phyloP scores from a whole-genome alignment of 768 basidiomycete species.

The Mycena pura region DNA sequence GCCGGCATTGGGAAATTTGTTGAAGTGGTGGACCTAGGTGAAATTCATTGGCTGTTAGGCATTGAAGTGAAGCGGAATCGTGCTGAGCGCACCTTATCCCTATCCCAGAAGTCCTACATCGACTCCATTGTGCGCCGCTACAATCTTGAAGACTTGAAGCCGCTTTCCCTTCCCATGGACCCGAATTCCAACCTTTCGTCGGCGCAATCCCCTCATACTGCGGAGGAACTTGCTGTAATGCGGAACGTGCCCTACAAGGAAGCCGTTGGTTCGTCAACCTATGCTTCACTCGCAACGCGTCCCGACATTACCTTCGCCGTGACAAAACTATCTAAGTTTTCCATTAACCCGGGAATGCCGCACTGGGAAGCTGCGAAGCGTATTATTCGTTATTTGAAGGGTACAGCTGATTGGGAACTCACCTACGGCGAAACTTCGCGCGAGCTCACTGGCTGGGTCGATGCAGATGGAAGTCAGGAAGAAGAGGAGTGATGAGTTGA shows the following conservation, averaged over 20 bases:
- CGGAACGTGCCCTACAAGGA: constrained; percentile 26
- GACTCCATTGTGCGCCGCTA: constrained; percentile 31
- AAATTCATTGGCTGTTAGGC: constrained; percentile 28
- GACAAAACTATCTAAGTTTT: constrained; percentile 32
- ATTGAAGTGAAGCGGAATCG: constrained; percentile 15
- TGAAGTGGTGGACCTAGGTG: constrained; percentile 26
- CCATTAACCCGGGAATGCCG: constrained; percentile 29
- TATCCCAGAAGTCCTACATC: constrained; percentile 35
- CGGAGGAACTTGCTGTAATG: constrained; percentile 21
- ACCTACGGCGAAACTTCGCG: constrained; percentile 21
- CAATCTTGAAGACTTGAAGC: constrained; percentile 26
- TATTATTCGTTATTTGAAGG: constrained; percentile 41
- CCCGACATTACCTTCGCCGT: constrained; percentile 36
- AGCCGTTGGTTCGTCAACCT: constrained; percentile 33
- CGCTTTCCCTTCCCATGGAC: constrained; percentile 25
- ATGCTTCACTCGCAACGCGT: constrained; percentile 28
- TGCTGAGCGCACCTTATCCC: constrained; percentile 25
- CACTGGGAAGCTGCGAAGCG: constrained; percentile 46
- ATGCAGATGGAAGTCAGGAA: constrained; percentile 22
- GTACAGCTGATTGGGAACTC: constrained; percentile 15
- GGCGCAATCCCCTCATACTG: constrained; percentile 17
- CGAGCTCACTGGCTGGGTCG: constrained; percentile 22
- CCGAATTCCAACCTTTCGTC: constrained; percentile 16
- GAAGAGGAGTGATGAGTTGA: no score
- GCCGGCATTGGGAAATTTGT: constrained; percentile 13